Evolutionary conservation across 177 flowering plant species (phyloP), one percentile per base, ranked within the genome.

Genomic region (Telopea speciosissima): DNA sequence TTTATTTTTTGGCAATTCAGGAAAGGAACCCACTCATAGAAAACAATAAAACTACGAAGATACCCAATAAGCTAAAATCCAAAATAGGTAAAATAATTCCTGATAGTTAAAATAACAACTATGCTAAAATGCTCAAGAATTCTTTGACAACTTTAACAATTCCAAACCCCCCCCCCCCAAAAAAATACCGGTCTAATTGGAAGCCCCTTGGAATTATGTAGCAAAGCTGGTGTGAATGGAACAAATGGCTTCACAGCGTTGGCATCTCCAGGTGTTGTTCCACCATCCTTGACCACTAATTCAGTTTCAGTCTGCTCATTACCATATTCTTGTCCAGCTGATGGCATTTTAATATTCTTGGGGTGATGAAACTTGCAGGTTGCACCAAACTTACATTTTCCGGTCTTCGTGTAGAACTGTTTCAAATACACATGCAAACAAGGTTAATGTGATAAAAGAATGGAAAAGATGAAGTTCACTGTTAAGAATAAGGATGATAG

Each of bases 341-440:
- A 68, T 28, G 81, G 79, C 22, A 87, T 72, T 45, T 76, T 82
- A 65, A 89, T 70, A 77, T 88, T 91, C 79, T 86, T 90, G 68
- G 99, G 99, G 79, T 96, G 99, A 82, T 96, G 85, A 75, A 89
- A 96, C 79, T 87, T 96, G 87, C 99, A 96, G 31, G 80, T 76
- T 44, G 74, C 71, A 67, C 97, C 98, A 86, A 87, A 96, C 78
- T 91, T 96, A 73, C 99, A 96, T 69, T 73, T 83, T 65, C 99
- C 97, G 73, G 98, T 91, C 83, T 90, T 96, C 90, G 89, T 70
- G 74, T 93, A 96, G 79, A 84, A 93, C 99, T 96, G 81, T 75
- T 65, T 14, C 62, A 7, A 69, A 21, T 62, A 73, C 8, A 63
- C 3, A 68, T 19, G 25, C 7, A 16, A 11, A 19, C 44, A 65